Conservation (phyloP, 129 eudicot species). For the Pittosporum tobira region DNA sequence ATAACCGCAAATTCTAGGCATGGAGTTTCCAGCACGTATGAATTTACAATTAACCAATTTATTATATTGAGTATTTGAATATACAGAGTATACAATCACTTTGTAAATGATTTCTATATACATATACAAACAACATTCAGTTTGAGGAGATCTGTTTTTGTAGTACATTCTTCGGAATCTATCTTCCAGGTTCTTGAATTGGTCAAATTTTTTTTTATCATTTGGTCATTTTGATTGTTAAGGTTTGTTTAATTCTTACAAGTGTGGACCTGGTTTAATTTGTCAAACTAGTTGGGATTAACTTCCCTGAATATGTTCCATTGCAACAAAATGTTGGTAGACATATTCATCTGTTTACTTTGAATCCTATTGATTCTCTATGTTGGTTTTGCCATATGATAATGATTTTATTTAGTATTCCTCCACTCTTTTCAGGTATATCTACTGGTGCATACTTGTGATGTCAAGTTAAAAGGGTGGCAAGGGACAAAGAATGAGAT, state of each 20-base stretch:
- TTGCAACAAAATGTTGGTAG: background rate
- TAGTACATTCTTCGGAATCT: background rate
- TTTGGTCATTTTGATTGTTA: background rate
- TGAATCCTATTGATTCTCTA: background rate
- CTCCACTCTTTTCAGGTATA: slow-evolving; percentile 51
- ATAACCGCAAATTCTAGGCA: background rate
- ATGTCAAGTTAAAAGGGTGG: slow-evolving; percentile 39
- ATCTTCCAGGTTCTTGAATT: background rate
- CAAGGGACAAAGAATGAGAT: slow-evolving; percentile 19
- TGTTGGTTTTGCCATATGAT: background rate
- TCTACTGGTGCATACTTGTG: slow-evolving; percentile 70
- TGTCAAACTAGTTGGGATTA: background rate
- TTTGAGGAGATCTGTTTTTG: slow-evolving; percentile 3
- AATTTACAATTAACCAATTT: background rate
- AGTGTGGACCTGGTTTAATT: background rate
- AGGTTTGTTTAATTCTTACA: background rate
- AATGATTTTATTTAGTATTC: slow-evolving; percentile 8
- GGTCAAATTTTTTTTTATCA: background rate
- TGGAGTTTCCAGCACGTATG: background rate
- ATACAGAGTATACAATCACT: background rate
- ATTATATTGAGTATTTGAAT: background rate
- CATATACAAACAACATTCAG: background rate
- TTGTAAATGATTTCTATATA: background rate
- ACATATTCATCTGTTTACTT: background rate
- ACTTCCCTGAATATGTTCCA: background rate